These are phyloP conservation scores for Russula abietina DNA, from an alignment of 768 basidiomycete genomes.

Conservation along the genomic window DNA sequence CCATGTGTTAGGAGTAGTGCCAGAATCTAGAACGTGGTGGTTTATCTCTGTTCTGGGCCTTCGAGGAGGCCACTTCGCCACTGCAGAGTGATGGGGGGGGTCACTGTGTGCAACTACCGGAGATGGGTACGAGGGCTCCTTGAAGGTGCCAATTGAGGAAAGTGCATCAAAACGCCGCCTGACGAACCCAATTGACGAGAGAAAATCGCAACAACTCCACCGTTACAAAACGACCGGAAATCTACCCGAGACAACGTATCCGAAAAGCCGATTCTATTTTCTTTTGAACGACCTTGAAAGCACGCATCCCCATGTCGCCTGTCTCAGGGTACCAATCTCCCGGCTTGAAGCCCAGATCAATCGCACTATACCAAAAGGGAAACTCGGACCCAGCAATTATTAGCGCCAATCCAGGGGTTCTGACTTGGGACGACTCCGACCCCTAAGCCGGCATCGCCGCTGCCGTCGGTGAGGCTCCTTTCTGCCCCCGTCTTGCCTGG, in stretches of 20 bases:
- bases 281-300: too few species aligned
- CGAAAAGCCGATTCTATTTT: background rate
- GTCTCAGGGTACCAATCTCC: background rate
- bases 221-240: conserved; percentile 1
- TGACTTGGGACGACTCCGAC: background rate
- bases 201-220: background rate
- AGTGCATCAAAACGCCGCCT: conserved; percentile 10
- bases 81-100: background rate
- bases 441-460: conserved; percentile 9
- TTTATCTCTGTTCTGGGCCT: conserved; percentile 2
- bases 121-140: conserved; percentile 4
- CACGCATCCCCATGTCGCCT: background rate
- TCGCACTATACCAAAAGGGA: conserved; percentile 20
- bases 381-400: conserved; percentile 9
- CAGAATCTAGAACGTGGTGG: conserved; percentile 11
- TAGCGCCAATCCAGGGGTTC: background rate
- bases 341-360: conserved; percentile 5
- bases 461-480: background rate
- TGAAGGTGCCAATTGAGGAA: conserved; percentile 16
- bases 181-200: background rate
- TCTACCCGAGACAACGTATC: background rate
- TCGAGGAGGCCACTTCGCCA: background rate
- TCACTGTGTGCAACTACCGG: background rate
- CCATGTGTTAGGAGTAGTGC: conserved; percentile 1
- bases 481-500: background rate